Conservation (phyloP, 2,329 filamentous ascomycete genomes). For the Fusarium humuli region DNA sequence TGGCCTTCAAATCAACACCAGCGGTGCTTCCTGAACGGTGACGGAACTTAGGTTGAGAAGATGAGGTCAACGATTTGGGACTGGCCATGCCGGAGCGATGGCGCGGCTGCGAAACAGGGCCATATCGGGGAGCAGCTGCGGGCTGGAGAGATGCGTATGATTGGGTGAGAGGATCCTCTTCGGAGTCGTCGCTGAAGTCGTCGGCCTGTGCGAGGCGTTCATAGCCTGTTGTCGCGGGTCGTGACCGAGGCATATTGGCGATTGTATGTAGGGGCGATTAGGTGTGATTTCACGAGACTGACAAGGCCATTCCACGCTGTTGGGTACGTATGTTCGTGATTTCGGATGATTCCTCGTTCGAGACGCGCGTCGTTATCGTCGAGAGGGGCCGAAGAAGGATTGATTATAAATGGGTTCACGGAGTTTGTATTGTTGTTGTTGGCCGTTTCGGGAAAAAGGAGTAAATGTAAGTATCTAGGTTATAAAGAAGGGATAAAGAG, state of each 20-base stretch:
- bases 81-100: constrained; percentile 71
- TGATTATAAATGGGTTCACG: constrained; percentile 11
- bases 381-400: constrained; percentile 23
- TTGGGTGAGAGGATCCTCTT: constrained; percentile 69
- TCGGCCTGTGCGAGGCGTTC: constrained; percentile 87
- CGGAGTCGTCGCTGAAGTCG: constrained; percentile 77
- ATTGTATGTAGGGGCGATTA: neutral
- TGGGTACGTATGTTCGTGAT: neutral
- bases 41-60: constrained; percentile 57
- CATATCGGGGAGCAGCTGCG: constrained; percentile 71
- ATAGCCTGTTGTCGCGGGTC: constrained; percentile 83
- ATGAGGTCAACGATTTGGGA: constrained; percentile 56
- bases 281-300: constrained; percentile 16
- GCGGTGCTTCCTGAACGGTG: constrained; percentile 75
- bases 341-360: constrained; percentile 4
- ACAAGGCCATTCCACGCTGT: constrained; percentile 34
- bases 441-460: constrained; percentile 10
- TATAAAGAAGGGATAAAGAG: constrained; percentile 10
- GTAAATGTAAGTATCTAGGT: neutral
- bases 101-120: constrained; percentile 70
- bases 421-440: neutral
- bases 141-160: constrained; percentile 68
- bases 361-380: constrained; percentile 17
- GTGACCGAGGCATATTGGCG: constrained; percentile 70
- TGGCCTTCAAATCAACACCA: constrained; percentile 96